Evolutionary conservation across 2,329 filamentous ascomycete species (phyloP).

Genomic region (Elsinoe australis): DNA sequence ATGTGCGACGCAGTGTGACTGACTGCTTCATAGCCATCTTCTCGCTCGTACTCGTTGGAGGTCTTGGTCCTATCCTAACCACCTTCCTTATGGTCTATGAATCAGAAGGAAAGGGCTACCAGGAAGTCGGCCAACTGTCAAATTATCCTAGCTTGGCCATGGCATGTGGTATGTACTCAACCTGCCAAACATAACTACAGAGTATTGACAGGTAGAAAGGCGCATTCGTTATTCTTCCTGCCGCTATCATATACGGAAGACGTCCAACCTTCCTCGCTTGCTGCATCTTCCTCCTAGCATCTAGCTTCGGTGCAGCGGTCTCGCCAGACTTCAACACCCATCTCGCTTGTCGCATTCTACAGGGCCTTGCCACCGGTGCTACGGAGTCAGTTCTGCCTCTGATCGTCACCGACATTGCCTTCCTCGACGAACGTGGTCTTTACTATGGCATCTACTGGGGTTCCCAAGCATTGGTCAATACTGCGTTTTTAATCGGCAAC

Average conservation of each 20-base stretch:
- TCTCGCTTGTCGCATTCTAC: conserved; percentile 33
- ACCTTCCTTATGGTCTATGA: conserved; percentile 31
- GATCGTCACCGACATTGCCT: conserved; percentile 36
- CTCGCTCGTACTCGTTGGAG: conserved; percentile 44
- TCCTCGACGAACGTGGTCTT: conserved; percentile 34
- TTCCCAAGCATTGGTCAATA: conserved; percentile 32
- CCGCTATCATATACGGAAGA: conserved; percentile 35
- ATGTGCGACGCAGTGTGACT: conserved; percentile 16
- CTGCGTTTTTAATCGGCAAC: conserved; percentile 30
- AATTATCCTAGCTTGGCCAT: conserved; percentile 37
- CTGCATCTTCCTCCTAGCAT: conserved; percentile 27
- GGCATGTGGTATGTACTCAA: conserved; percentile 30
- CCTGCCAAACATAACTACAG: no score
- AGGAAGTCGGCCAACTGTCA: conserved; percentile 31
- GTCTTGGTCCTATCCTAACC: conserved; percentile 37
- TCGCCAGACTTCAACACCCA: conserved; percentile 33
- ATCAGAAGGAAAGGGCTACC: conserved; percentile 23
- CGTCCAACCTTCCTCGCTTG: conserved; percentile 32
- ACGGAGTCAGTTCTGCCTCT: conserved; percentile 36
- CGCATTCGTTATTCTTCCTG: conserved; percentile 34
- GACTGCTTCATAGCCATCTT: conserved; percentile 21
- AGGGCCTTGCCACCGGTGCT: conserved; percentile 33
- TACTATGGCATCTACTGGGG: conserved; percentile 37
- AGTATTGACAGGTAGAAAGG: conserved; percentile 7
- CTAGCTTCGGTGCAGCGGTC: conserved; percentile 31